phyloP scores from a whole-genome alignment of 257 asterid species.

The Ophiorrhiza pumila region DNA sequence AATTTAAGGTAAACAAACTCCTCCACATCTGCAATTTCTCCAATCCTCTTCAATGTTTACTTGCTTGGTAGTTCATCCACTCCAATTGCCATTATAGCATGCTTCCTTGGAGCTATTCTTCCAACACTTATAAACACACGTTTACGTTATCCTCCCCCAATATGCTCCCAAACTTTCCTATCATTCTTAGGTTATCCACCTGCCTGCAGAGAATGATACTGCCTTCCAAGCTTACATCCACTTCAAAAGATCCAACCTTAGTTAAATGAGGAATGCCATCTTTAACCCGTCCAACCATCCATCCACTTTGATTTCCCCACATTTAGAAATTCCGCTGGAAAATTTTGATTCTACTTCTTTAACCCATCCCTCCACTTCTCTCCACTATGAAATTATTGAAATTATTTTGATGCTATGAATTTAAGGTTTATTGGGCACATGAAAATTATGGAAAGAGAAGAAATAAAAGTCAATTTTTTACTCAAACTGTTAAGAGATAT shows the following conservation, averaged over 20 bases:
- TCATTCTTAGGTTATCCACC: conserved; percentile 91
- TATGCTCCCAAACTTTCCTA: conserved; percentile 77
- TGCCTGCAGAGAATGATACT: conserved; percentile 84
- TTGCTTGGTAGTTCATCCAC: too few relatives aligned
- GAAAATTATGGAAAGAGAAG: too few relatives aligned
- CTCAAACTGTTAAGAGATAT: too few relatives aligned
- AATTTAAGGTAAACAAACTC: too few relatives aligned
- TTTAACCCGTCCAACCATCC: conserved; percentile 87
- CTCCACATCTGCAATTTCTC: too few relatives aligned
- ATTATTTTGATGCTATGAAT: too few relatives aligned
- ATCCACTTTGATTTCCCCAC: conserved; percentile 70
- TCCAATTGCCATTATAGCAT: too few relatives aligned
- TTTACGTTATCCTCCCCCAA: conserved; percentile 77
- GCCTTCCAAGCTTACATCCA: conserved; percentile 88
- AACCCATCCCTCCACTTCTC: too few relatives aligned
- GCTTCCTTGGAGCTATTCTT: conserved; percentile 61
- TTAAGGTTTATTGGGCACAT: too few relatives aligned
- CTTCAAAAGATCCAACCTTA: conserved; percentile 76
- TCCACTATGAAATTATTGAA: too few relatives aligned
- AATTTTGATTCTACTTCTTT: conserved; percentile 84
- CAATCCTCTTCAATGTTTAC: too few relatives aligned
- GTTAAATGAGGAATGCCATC: conserved; percentile 85
- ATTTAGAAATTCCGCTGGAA: conserved; percentile 69
- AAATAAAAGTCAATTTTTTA: too few relatives aligned
- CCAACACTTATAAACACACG: conserved; percentile 87